These are phyloP conservation scores for Breviolum minutum DNA, from an alignment of 73 alveolate species.

Conservation along the genomic window DNA sequence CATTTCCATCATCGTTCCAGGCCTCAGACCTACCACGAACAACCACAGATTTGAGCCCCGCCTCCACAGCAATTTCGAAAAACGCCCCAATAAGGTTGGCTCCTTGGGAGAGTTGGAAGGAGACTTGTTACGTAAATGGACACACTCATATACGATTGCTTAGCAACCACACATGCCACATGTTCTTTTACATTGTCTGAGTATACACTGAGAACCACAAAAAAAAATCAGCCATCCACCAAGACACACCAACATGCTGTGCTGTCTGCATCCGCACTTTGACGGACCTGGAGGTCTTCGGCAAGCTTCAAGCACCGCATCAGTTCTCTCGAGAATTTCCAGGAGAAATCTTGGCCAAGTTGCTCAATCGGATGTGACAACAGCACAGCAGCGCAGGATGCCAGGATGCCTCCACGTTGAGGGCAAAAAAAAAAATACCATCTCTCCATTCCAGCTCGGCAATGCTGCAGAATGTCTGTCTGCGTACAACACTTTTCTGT, in stretches of 20 bases:
- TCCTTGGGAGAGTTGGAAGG: not conserved
- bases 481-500: not conserved
- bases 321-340: too few relatives aligned
- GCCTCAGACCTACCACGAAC: too few relatives aligned
- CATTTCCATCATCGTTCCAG: too few relatives aligned
- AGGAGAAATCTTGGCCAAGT: not conserved
- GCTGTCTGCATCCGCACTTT: constrained; percentile 92
- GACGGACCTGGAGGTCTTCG: constrained; percentile 50
- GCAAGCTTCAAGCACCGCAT: not conserved
- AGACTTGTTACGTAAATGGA: not conserved
- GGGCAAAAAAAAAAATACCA: not conserved
- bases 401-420: constrained; percentile 25
- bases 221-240: not conserved
- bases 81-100: constrained; percentile 1
- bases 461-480: not conserved
- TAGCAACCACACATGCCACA: too few relatives aligned
- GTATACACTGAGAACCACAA: not conserved
- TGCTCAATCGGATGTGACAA: constrained; percentile 90
- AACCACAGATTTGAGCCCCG: too few relatives aligned
- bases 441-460: not conserved
- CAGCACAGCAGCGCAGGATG: constrained; percentile 67
- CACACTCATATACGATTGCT: too few relatives aligned
- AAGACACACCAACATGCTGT: constrained; percentile 63
- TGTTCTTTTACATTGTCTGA: too few relatives aligned
- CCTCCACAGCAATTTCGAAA: constrained; percentile 32